Conservation (phyloP, 768 basidiomycete genomes). For the Boletellus ananiceps region DNA sequence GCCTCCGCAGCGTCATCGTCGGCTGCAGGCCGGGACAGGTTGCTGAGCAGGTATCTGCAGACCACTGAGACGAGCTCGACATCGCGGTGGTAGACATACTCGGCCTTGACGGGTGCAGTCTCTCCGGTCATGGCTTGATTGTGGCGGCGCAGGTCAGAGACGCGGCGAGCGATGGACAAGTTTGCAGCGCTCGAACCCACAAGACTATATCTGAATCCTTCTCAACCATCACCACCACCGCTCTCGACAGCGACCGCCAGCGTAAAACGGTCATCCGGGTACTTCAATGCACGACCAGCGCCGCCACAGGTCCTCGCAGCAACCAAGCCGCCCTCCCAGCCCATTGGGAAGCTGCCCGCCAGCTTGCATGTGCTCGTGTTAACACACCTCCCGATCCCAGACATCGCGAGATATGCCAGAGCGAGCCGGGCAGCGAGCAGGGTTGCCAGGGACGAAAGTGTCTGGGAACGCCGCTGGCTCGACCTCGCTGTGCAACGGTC, state of each 20-base stretch:
- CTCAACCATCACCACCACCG: constrained; percentile 25
- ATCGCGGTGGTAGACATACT: constrained; percentile 33
- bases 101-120: constrained; percentile 50
- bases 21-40: constrained; percentile 23
- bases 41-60: constrained; percentile 39
- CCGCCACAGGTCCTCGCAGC: constrained; percentile 14
- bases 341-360: constrained; percentile 75
- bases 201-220: constrained; percentile 41
- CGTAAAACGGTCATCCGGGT: constrained; percentile 9
- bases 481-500: constrained; percentile 50
- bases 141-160: constrained; percentile 8
- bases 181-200: constrained; percentile 82
- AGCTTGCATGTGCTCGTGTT: constrained; percentile 75
- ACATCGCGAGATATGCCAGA: constrained; percentile 72
- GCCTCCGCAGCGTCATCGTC: constrained; percentile 67
- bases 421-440: constrained; percentile 58
- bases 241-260: constrained; percentile 10
- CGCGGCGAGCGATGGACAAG: constrained; percentile 59
- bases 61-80: not conserved
- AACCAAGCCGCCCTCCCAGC: constrained; percentile 28
- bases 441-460: constrained; percentile 61
- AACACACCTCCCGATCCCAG: constrained; percentile 69
- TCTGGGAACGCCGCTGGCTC: constrained; percentile 76
- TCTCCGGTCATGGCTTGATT: constrained; percentile 28
- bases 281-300: constrained; percentile 3